phyloP scores from a whole-genome alignment of 768 basidiomycete species.

The Phlebiopsis gigantea region DNA sequence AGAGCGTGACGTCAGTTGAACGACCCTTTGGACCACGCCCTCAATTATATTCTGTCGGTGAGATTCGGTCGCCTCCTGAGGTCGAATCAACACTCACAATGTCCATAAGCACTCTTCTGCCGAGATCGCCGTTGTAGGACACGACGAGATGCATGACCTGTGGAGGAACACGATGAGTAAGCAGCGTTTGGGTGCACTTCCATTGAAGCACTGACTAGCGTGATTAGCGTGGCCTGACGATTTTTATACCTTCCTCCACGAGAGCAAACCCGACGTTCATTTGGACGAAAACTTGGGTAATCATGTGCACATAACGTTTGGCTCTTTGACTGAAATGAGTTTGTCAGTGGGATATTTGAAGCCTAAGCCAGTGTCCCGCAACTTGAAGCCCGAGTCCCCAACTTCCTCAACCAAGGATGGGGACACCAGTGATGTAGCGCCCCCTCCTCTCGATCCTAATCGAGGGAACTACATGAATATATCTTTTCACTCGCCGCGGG shows the following conservation, averaged over 20 bases:
- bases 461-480: no score
- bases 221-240: neutral
- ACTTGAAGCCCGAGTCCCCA: no score
- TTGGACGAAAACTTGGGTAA: neutral
- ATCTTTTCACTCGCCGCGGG: no score
- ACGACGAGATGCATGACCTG: neutral
- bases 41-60: constrained; percentile 6
- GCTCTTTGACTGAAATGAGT: neutral
- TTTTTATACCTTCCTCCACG: neutral
- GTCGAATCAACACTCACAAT: no score
- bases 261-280: neutral
- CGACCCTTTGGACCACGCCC: neutral
- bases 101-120: neutral
- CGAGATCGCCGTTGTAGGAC: neutral
- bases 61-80: no score
- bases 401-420: no score
- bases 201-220: neutral
- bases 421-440: no score
- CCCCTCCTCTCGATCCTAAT: no score
- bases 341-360: no score
- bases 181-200: neutral
- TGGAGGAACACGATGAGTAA: neutral
- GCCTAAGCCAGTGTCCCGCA: no score
- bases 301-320: neutral
- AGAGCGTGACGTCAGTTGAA: neutral